These are phyloP conservation scores for Solanum microdontum DNA, from an alignment of 257 asterid species.

Conservation along the genomic window DNA sequence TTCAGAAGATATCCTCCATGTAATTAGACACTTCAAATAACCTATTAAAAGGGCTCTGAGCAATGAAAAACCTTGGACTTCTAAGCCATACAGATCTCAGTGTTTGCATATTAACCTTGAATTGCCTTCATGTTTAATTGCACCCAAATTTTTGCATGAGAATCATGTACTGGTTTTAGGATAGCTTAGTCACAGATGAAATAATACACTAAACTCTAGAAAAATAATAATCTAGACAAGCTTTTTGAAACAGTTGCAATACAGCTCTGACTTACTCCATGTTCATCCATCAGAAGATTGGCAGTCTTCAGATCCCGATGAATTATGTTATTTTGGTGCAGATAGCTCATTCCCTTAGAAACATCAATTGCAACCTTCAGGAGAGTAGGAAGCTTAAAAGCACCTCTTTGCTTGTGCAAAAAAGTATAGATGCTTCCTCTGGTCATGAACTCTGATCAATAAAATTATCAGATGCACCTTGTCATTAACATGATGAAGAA, in stretches of 20 bases:
- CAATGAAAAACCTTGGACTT: neutral
- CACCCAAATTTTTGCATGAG: neutral
- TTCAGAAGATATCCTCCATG: neutral
- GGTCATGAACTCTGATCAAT: conserved; percentile 33
- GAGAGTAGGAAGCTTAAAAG: conserved; percentile 26
- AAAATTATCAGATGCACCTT: neutral
- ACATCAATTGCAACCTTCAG: conserved; percentile 38
- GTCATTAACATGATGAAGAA: neutral
- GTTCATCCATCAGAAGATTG: conserved; percentile 42
- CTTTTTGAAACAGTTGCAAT: neutral
- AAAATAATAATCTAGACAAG: neutral
- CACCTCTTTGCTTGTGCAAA: conserved; percentile 28
- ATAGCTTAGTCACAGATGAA: neutral
- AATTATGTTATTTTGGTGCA: conserved; percentile 40
- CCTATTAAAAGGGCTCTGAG: neutral
- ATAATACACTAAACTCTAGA: neutral
- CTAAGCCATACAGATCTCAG: neutral
- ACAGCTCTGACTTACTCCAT: conserved; percentile 22
- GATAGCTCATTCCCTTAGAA: conserved; percentile 40
- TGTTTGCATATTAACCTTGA: neutral
- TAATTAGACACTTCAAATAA: neutral
- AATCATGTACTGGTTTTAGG: neutral
- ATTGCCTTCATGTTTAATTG: neutral
- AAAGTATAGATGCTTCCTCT: conserved; percentile 32
- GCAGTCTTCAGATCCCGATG: conserved; percentile 46